A percentile compares a stretch with the other conserved stretches of the same genome.
Evolutionary conservation across 495 filamentous ascomycete genomes (phyloP).

Genomic region (Podospora anserina): DNA sequence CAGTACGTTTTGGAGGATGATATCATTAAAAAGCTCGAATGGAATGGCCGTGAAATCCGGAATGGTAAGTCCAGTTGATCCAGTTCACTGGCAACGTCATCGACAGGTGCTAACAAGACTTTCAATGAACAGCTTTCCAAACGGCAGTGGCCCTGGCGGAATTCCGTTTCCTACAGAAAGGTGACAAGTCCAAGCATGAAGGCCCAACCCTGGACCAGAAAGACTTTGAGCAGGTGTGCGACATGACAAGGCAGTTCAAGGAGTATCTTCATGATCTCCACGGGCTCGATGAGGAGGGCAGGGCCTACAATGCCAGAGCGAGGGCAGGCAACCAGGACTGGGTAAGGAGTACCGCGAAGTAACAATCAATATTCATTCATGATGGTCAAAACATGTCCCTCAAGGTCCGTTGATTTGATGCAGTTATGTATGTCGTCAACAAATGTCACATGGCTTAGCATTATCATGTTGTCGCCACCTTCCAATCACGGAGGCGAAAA

Average conservation of each 20-base stretch:
- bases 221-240: constrained; percentile 21
- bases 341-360: no score
- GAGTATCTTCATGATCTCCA: constrained; percentile 25
- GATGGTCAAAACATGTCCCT: no score
- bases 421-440: no score
- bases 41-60: constrained; percentile 46
- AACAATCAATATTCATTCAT: no score
- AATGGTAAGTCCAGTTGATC: constrained; percentile 25
- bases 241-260: constrained; percentile 24
- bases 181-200: constrained; percentile 10
- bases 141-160: constrained; percentile 40
- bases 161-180: constrained; percentile 10
- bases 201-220: constrained; percentile 13
- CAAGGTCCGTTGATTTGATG: no score
- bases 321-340: not conserved
- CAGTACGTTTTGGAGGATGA: constrained; percentile 13
- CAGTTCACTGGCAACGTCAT: not conserved
- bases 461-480: no score
- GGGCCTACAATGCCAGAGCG: not conserved
- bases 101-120: not conserved
- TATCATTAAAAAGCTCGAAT: constrained; percentile 17
- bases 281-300: not conserved
- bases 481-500: no score
- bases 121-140: constrained; percentile 32
- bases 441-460: no score